Base-by-base conservation (phyloP, 202 grass and related monocot genomes). In the Thinopyrum obtusiflorum region DNA sequence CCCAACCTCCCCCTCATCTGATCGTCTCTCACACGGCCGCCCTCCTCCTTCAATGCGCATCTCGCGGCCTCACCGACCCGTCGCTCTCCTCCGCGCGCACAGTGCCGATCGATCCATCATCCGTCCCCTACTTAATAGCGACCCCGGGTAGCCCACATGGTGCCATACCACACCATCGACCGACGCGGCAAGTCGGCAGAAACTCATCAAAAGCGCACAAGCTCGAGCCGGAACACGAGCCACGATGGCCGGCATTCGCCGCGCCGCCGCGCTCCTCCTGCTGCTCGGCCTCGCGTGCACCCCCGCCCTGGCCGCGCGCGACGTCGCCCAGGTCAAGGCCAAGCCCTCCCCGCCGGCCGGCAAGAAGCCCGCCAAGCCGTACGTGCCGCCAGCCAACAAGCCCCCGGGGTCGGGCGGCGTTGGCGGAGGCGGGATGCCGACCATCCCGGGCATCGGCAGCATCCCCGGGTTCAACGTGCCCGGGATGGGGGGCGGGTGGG, bases 401-500 rank as follows among this genome's bases (percentile, higher is more conserved):
- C 86, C 85, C 18, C 86, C 89, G 7, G 83, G 55, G 6, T 65
- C 65, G 1, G 68, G 61, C 28, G 71, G 29, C 28, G 24, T 13
- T 3, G 36, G 69, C 26, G 28, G 36, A 15, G 79, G 10, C 11
- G 86, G 14, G 9, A 77, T 88, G 86, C 59, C 76, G 10, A 14
- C 64, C 37, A 82, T 95, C 79, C 92, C 95, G 11, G 89, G 95
- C 7, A 66, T 90, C 71, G 65, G 67, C 53, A 59, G 27, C 25
- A 80, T 86, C 59, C 86, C 84, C 0, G 93, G 92, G 40, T 89
- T 90, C 74, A 65, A 68, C 78, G 83, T 85, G 67, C 87, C 87
- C 4, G 90, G 87, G 24, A 74, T 91, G 71, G 83, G 86, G 21
- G 90, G 88, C 31, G 95, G 95, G 7, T 98, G 90, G 90, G 95